A percentile compares a stretch with the other conserved stretches of the same genome.
These are phyloP conservation scores for Rubia yunnanensis DNA, from an alignment of 257 asterid species.

Conservation along the genomic window DNA sequence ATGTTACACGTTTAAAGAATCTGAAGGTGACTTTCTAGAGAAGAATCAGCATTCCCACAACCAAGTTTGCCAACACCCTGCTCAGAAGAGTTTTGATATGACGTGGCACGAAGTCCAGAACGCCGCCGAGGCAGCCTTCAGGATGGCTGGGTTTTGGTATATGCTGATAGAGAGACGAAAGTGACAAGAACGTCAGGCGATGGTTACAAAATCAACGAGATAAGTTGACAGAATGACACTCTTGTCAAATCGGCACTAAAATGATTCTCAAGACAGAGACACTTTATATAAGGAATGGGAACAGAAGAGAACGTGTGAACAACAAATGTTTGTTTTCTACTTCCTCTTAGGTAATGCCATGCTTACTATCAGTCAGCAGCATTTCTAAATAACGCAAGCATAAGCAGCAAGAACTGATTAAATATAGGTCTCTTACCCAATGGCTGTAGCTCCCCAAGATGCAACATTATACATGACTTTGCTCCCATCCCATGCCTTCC, in stretches of 20 bases:
- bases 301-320: too few species aligned
- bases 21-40: background rate
- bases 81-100: conserved; percentile 81
- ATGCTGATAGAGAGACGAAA: conserved; percentile 36
- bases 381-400: background rate
- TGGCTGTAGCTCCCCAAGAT: conserved; percentile 99
- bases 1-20: conserved; percentile 22
- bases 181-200: conserved; percentile 7
- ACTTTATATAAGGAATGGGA: too few species aligned
- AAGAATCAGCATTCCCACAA: conserved; percentile 1
- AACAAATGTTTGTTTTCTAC: background rate
- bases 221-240: background rate
- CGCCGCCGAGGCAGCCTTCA: conserved; percentile 75
- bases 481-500: conserved; percentile 98
- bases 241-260: background rate
- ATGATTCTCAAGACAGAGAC: background rate
- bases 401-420: background rate
- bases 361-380: background rate
- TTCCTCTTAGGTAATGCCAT: background rate
- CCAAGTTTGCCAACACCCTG: conserved; percentile 6
- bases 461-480: conserved; percentile 89
- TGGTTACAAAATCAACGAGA: background rate
- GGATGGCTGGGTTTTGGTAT: conserved; percentile 87
- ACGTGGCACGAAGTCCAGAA: conserved; percentile 90
- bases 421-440: conserved; percentile 58